Evolutionary conservation across 108 stramenopile genomes (phyloP), one percentile per base, ranked within the genome.

Genomic region (Chaetoceros tenuissimus): DNA sequence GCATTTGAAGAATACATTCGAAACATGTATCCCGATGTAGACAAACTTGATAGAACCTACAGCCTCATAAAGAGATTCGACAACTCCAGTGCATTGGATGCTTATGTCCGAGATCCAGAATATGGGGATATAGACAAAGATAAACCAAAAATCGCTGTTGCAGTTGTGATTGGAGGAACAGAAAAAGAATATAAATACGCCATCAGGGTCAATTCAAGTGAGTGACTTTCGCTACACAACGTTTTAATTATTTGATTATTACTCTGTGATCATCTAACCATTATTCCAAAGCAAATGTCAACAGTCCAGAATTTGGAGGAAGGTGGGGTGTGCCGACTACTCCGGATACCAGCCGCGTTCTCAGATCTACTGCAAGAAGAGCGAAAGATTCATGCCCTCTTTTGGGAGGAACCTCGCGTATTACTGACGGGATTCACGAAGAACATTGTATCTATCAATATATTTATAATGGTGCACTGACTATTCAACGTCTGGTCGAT

Each of bases 401-500:
- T 8, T 52, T 59, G 45, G 60, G 65, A 26, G 78, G 77, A 51
- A 61, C 72, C 3, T 56, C 78, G 0, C 57, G 65, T 24, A 55
- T 67, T 0, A 60, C 52, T 51, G 57, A 63, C 46, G 88, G 88
- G 22, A 57, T 61, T 28, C 46, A 60, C 22, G 29, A 51, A 24
- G 57, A 55, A 13, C 69, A 69, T 16, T 90, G 88, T 53, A 90
- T 84, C 8, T 80, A 78, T 18, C 74, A 81, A 48, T 90, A 90
- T 49, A 63, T 83, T 22, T 72, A 77, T 62, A 90, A 90, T 71
- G 87, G 87, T 47, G 74, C 78, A 1, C 51, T 90, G 16, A 68
- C 79, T 0, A 63, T 82, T 34, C 89, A 90, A 57, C 75, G 82
- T 2, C 59, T 90, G 57, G 68, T 86, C 13, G 67, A 73, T 64